These are phyloP conservation scores for Penicillium sp. DNA, from an alignment of 2,329 filamentous ascomycete species.

Conservation along the genomic window DNA sequence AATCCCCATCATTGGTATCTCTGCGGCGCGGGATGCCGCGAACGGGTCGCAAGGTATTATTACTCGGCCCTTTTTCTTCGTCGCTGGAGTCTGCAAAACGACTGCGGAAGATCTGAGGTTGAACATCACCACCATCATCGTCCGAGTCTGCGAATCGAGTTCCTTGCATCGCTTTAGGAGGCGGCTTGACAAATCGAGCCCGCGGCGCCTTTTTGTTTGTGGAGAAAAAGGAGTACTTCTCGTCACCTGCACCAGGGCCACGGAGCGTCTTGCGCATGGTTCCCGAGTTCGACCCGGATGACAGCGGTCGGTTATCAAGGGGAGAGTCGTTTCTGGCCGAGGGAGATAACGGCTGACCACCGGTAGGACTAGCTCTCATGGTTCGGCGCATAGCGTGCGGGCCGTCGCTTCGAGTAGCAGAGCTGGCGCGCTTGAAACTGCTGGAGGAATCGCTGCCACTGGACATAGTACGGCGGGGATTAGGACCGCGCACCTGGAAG, in stretches of 20 bases:
- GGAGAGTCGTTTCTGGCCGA: constrained; percentile 62
- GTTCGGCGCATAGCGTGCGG: constrained; percentile 70
- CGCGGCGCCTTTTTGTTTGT: constrained; percentile 42
- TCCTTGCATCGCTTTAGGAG: constrained; percentile 38
- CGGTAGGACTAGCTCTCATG: constrained; percentile 63
- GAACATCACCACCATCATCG: constrained; percentile 58
- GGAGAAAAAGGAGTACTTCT: constrained; percentile 46
- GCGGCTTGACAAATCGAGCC: constrained; percentile 27
- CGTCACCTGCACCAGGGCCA: constrained; percentile 50
- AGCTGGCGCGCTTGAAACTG: constrained; percentile 74
- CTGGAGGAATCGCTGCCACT: constrained; percentile 71
- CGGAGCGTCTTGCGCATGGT: constrained; percentile 54
- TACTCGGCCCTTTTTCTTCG: constrained; percentile 63
- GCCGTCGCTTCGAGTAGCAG: constrained; percentile 51
- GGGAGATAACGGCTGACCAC: constrained; percentile 41
- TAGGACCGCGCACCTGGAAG: constrained; percentile 17
- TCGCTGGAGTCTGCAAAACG: constrained; percentile 76
- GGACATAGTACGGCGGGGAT: constrained; percentile 60
- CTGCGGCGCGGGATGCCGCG: constrained; percentile 64
- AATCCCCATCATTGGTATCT: constrained; percentile 64
- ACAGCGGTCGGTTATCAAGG: constrained; percentile 55
- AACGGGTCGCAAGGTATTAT: constrained; percentile 55
- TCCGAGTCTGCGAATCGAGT: constrained; percentile 66
- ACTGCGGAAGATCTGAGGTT: constrained; percentile 51
- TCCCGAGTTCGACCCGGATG: constrained; percentile 44